These are phyloP conservation scores for Selaginella moellendorffii DNA, from an alignment of 75 land plant genomes.

Conservation along the genomic window DNA sequence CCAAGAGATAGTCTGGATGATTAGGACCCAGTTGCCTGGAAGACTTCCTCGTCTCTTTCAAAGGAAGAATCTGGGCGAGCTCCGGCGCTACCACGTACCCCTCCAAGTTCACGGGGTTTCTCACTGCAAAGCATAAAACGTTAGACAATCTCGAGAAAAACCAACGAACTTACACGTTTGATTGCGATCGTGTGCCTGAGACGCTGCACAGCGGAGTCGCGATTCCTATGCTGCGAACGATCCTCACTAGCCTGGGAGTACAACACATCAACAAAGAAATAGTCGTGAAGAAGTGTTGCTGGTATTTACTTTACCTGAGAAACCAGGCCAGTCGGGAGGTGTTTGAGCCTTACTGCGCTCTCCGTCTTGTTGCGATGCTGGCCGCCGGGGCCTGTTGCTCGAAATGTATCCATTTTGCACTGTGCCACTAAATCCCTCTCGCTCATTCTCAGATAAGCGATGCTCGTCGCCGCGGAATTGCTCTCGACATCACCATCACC, in stretches of 20 bases:
- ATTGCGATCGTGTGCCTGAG: constrained; percentile 61
- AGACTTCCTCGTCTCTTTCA: constrained; percentile 23
- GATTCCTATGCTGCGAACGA: constrained; percentile 89
- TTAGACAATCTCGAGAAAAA: not conserved
- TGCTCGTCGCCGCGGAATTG: constrained; percentile 7
- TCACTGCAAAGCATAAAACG: constrained; percentile 29
- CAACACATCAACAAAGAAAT: not conserved
- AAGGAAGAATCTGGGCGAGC: constrained; percentile 86
- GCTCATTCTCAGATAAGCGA: constrained; percentile 35
- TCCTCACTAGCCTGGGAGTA: constrained; percentile 95
- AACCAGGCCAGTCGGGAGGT: constrained; percentile 74
- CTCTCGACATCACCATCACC: no score
- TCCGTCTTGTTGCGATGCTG: constrained; percentile 98
- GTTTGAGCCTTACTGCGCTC: constrained; percentile 72
- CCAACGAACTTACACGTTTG: constrained; percentile 37
- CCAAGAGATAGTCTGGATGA: constrained; percentile 62
- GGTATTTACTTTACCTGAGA: constrained; percentile 79
- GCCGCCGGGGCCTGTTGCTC: constrained; percentile 86
- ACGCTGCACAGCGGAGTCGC: constrained; percentile 60
- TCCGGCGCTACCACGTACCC: constrained; percentile 66
- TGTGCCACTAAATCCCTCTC: constrained; percentile 59
- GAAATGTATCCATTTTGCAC: constrained; percentile 74
- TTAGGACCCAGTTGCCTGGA: constrained; percentile 70
- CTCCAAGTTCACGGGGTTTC: constrained; percentile 60
- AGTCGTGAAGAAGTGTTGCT: not conserved